Percentiles rank a stretch among this genome's conserved stretches.
phyloP scores from a whole-genome alignment of 2,329 filamentous ascomycete genomes.

The Ophiocordyceps camponoti-leonardi region DNA sequence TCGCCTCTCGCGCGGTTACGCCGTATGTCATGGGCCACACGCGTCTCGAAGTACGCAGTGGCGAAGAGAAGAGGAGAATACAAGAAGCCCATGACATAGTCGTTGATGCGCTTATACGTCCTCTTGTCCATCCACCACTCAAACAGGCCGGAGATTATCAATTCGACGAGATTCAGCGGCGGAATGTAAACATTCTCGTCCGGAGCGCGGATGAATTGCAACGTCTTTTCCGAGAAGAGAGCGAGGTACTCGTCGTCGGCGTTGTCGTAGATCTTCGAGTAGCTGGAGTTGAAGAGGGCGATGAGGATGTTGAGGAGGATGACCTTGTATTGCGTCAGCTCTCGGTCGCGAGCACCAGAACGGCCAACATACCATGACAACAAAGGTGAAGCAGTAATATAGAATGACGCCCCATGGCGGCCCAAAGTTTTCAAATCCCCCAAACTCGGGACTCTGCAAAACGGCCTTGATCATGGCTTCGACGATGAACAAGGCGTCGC shows the following conservation, averaged over 20 bases:
- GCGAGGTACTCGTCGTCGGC: conserved; percentile 92
- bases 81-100: conserved; percentile 69
- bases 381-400: conserved; percentile 95
- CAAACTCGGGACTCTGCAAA: conserved; percentile 83
- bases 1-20: conserved; percentile 66
- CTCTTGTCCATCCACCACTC: conserved; percentile 87
- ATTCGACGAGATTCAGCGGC: conserved; percentile 85
- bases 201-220: conserved; percentile 90
- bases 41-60: conserved; percentile 56
- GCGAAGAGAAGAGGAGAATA: conserved; percentile 73
- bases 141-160: conserved; percentile 60
- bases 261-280: conserved; percentile 86
- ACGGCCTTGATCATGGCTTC: conserved; percentile 78
- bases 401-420: conserved; percentile 87
- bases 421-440: conserved; percentile 74
- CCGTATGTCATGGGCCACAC: conserved; percentile 46
- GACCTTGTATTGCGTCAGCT: conserved; percentile 19
- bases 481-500: conserved; percentile 57
- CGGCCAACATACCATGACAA: conserved; percentile 58
- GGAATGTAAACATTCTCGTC: conserved; percentile 98
- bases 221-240: conserved; percentile 82
- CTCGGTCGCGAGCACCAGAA: conserved; percentile 1
- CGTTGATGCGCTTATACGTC: conserved; percentile 67
- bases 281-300: conserved; percentile 90
- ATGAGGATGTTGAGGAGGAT: conserved; percentile 91